These are phyloP conservation scores for Exophiala bonariae DNA, from an alignment of 2,329 filamentous ascomycete genomes.

Conservation along the genomic window DNA sequence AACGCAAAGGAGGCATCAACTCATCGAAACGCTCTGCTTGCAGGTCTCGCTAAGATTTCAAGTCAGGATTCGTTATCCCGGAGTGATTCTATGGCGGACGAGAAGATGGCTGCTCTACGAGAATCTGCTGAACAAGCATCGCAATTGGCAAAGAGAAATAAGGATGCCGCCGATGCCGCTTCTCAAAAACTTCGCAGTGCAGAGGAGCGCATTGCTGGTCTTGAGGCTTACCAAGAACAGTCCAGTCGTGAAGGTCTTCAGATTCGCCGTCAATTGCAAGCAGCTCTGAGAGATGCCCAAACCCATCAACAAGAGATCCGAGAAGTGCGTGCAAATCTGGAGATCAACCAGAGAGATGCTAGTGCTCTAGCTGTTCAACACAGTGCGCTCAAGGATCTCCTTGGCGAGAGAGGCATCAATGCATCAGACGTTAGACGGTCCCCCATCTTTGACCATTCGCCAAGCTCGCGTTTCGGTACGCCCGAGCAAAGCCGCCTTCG, in stretches of 20 bases:
- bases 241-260: conserved; percentile 88
- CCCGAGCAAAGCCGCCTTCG: conserved; percentile 77
- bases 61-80: conserved; percentile 42
- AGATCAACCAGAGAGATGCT: conserved; percentile 86
- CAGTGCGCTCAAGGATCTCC: conserved; percentile 86
- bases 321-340: conserved; percentile 78
- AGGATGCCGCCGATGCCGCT: conserved; percentile 80
- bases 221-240: conserved; percentile 97
- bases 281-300: conserved; percentile 79
- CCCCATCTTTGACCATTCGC: conserved; percentile 66
- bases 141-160: conserved; percentile 79
- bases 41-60: conserved; percentile 74
- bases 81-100: conserved; percentile 50
- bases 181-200: conserved; percentile 87
- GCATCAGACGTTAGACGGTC: conserved; percentile 70
- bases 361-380: conserved; percentile 92
- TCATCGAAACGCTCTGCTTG: conserved; percentile 78
- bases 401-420: conserved; percentile 85
- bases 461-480: conserved; percentile 71
- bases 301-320: conserved; percentile 76
- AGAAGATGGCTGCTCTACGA: conserved; percentile 71
- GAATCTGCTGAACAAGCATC: conserved; percentile 78
- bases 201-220: conserved; percentile 92
- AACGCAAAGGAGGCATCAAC: conserved; percentile 84
- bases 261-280: conserved; percentile 86